Evolutionary conservation across 2,329 filamentous ascomycete species (phyloP), one percentile per base, ranked within the genome.

Genomic region (Ophiostoma fasciatum): DNA sequence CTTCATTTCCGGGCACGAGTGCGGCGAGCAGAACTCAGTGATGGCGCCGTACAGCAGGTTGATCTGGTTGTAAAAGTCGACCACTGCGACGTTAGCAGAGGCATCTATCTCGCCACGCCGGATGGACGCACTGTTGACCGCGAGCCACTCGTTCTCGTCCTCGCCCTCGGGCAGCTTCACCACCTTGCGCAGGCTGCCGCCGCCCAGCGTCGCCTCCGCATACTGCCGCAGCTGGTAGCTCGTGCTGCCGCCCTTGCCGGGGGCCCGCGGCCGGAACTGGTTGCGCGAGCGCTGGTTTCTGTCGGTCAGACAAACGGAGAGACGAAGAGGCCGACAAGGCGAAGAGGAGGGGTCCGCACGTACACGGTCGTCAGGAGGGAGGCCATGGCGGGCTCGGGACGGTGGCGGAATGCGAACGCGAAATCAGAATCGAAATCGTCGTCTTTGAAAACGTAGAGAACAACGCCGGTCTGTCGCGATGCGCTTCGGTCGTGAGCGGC

Each of bases 51-150:
- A 98, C 41, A 98, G 78, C 25, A 98, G 72, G 62, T 98, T 98
- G 66, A 98, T 93, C 61, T 98, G 90, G 65, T 98, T 98, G 74
- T 98, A 98, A 61, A 98, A 98, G 61, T 98, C 90, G 64, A 98
- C 90, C 64, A 98, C 87, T 94, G 48, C 28, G 26, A 13, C n/a
- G 42, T 60, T 35, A 60, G 54, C 37, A 28, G 30, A 11, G 17
- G 11, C 3, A 5, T 7, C 11, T 12, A 7, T 4, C 21, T 18
- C n/a, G 12, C 19, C 21, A 37, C 27, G 33, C 17, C 25, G 35
- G 26, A 14, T 18, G n/a, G 3, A 31, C 74, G 49, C 64, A 93
- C 87, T 82, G 62, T 98, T 98, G 49, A 98, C 90, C 20, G 90
- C 90, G 42, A 98, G 62, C 90, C 90, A 98, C 60, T 98, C 90